Base-by-base conservation (phyloP, 257 asterid species). In the Ilex asprella region DNA sequence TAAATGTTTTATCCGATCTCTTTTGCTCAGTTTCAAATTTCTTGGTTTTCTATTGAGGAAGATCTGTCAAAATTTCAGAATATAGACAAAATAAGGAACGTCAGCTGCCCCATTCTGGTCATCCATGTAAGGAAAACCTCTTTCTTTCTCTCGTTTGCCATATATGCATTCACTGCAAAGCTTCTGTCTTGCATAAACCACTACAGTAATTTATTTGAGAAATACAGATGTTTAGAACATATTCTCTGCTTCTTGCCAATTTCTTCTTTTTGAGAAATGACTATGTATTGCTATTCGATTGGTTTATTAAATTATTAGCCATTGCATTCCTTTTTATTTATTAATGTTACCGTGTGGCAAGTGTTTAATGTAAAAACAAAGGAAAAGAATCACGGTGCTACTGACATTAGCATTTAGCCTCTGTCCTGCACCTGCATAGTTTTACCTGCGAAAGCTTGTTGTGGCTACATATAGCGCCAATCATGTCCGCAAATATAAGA, bases 61-160 rank as follows among this genome's bases (percentile, higher is more conserved):
- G 31, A 73, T 16, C 58, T 47, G 65, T 44, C 35, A 70, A 29
- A 73, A 61, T 53, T 53, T 15, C 57, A 93, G 99, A 93, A 93
- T 70, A 84, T 93, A 64, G 99, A 89, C 84, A 89, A 87, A 68
- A 90, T 93, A 72, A 79, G 80, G 82, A 71, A 81, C 60, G 99
- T 89, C 74, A 74, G 70, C 85, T 93, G 97, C 84, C 96, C 96
- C 0, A 90, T 93, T 78, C 67, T 93, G 56, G 97, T 93, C 67
- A 87, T 93, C 79, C 97, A 93, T 73, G 97, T 93, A 85, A 93
- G 99, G 31, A 54, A 62, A 31, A 64, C 52, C 55, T 63, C 69
- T 52, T 31, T 32, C 61, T 52, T 46, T 13, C 32, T n/a, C 8
- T 63, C 16, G 9, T 61, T 66, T 68, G 7, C 41, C 41, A 56